Conservation (phyloP, 352 stramenopile species). For the Aphanomyces cochlioides region DNA sequence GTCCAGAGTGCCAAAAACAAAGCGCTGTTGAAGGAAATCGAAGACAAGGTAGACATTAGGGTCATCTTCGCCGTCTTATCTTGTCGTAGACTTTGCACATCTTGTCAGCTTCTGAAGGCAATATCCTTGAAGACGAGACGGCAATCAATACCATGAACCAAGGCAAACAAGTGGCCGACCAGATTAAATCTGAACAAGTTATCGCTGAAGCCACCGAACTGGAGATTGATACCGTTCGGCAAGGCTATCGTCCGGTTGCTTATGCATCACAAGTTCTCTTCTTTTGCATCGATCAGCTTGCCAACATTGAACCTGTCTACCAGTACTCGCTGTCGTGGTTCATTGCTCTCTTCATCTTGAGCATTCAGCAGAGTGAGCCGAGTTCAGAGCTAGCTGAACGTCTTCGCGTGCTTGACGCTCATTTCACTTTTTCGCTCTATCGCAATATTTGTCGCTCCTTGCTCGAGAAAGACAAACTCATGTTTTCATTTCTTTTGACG, state of each 20-base stretch:
- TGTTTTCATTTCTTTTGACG: constrained; percentile 90
- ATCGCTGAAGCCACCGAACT: constrained; percentile 87
- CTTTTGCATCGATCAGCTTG: constrained; percentile 92
- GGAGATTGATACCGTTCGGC: constrained; percentile 86
- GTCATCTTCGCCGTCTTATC: neutral
- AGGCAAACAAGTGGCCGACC: constrained; percentile 85
- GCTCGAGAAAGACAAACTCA: constrained; percentile 92
- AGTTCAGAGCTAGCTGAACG: constrained; percentile 67
- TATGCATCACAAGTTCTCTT: constrained; percentile 92
- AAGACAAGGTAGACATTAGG: constrained; percentile 67
- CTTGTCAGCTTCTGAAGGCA: constrained; percentile 85
- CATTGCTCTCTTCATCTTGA: constrained; percentile 88
- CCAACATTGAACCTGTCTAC: constrained; percentile 92
- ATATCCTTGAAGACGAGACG: constrained; percentile 92
- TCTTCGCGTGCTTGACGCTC: constrained; percentile 74
- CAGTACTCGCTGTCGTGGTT: constrained; percentile 93
- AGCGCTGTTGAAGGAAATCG: constrained; percentile 89
- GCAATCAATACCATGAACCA: constrained; percentile 92
- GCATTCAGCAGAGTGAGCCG: constrained; percentile 82
- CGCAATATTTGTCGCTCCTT: constrained; percentile 90
- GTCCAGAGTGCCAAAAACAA: constrained; percentile 90
- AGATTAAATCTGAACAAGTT: constrained; percentile 91
- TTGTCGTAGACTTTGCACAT: constrained; percentile 82
- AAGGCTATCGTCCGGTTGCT: constrained; percentile 85
- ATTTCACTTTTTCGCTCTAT: constrained; percentile 92